These are phyloP conservation scores for Ramaria rubella DNA, from an alignment of 768 basidiomycete species.

Conservation along the genomic window DNA sequence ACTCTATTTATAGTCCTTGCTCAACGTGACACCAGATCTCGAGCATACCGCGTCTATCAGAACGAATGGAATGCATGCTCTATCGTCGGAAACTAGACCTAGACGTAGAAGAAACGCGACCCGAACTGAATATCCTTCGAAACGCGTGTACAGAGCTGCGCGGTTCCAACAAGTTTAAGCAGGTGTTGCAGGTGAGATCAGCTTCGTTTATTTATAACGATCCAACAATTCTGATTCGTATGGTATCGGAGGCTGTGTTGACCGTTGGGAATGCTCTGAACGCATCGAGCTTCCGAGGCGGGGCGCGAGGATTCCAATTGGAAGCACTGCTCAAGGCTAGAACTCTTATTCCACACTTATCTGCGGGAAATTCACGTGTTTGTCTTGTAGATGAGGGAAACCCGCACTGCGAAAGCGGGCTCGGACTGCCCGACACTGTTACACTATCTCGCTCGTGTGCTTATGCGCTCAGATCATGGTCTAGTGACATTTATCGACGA, in stretches of 20 bases:
- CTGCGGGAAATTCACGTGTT: background rate
- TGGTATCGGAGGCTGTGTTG: conserved; percentile 76
- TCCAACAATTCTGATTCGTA: too few species aligned
- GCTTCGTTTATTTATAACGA: background rate
- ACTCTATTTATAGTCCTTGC: background rate
- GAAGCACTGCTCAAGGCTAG: conserved; percentile 74
- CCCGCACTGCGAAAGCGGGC: conserved; percentile 62
- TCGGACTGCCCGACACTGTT: conserved; percentile 80
- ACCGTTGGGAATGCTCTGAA: conserved; percentile 80
- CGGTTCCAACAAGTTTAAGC: conserved; percentile 56
- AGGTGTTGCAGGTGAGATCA: conserved; percentile 53
- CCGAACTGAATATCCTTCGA: conserved; percentile 69
- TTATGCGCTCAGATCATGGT: conserved; percentile 59
- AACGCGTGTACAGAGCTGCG: conserved; percentile 67
- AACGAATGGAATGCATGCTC: conserved; percentile 76
- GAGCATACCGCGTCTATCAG: conserved; percentile 63
- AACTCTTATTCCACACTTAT: conserved; percentile 6
- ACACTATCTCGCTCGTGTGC: conserved; percentile 77
- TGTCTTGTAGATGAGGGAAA: conserved; percentile 75
- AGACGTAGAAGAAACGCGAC: conserved; percentile 76
- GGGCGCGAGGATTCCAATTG: conserved; percentile 78
- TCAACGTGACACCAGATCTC: conserved; percentile 51
- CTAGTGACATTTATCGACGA: conserved; percentile 74
- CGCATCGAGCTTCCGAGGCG: conserved; percentile 73
- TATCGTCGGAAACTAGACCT: conserved; percentile 77